Evolutionary conservation across 352 stramenopile species (phyloP).

Genomic region (Globisporangium ultimum): DNA sequence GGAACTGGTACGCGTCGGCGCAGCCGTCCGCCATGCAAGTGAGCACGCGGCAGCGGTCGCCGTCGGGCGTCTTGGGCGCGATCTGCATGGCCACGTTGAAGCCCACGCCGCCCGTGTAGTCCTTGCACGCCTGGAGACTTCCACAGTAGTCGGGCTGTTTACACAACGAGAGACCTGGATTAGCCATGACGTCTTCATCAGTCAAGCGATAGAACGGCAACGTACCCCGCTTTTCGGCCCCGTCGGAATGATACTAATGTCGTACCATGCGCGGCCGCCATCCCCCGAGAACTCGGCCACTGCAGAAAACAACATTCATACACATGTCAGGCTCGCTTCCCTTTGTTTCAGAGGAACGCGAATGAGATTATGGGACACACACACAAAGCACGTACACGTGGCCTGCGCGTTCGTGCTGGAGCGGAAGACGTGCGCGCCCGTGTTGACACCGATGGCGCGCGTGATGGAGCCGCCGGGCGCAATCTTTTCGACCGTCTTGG

Average conservation of each 20-base stretch:
- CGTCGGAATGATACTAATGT: slow-evolving; percentile 80
- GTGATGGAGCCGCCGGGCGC: slow-evolving; percentile 23
- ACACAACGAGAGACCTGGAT: neutral
- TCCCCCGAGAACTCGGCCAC: slow-evolving; percentile 70
- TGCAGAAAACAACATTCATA: slow-evolving; percentile 6
- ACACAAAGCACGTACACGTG: slow-evolving; percentile 27
- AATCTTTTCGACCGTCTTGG: slow-evolving; percentile 30
- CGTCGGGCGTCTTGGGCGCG: slow-evolving; percentile 29
- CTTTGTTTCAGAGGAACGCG: neutral
- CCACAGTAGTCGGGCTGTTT: slow-evolving; percentile 38
- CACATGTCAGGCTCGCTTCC: neutral
- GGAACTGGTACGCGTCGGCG: slow-evolving; percentile 62
- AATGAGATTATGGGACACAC: neutral
- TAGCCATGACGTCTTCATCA: neutral
- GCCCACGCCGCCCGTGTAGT: slow-evolving; percentile 44
- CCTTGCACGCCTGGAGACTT: slow-evolving; percentile 51
- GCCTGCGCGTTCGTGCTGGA: slow-evolving; percentile 41
- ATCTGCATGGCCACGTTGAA: slow-evolving; percentile 79
- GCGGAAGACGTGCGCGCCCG: slow-evolving; percentile 42
- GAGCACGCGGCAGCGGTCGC: slow-evolving; percentile 39
- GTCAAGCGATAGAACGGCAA: neutral
- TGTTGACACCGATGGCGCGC: slow-evolving; percentile 29
- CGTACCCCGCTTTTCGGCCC: slow-evolving; percentile 30
- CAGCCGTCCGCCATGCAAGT: slow-evolving; percentile 57
- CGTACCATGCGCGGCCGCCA: slow-evolving; percentile 52